A percentile compares a stretch with the other conserved stretches of the same genome.
Conservation (phyloP, 768 basidiomycete species). For the Boletus pseudopeckii region DNA sequence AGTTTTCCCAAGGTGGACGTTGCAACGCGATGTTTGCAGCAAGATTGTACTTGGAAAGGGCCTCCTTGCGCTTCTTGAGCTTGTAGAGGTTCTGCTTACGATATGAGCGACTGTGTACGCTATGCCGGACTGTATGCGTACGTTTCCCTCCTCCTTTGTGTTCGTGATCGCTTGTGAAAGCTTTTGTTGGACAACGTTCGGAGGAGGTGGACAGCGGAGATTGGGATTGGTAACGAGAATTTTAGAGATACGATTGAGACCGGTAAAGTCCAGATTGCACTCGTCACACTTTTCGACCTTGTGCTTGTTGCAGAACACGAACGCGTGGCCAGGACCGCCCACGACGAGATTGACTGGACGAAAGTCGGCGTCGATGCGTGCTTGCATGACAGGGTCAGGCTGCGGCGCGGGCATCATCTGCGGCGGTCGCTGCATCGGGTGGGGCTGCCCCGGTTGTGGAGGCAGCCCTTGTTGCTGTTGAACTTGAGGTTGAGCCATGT, state of each 20-base stretch:
- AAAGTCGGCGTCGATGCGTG: slow-evolving; percentile 74
- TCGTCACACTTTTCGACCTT: slow-evolving; percentile 68
- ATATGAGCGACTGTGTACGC: slow-evolving; percentile 7
- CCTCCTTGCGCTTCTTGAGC: slow-evolving; percentile 58
- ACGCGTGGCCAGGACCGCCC: slow-evolving; percentile 47
- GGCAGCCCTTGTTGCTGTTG: slow-evolving; percentile 49
- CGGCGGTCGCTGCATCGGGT: slow-evolving; percentile 34
- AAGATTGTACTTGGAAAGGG: slow-evolving; percentile 75
- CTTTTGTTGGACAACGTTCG: slow-evolving; percentile 70
- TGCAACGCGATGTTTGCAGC: slow-evolving; percentile 75
- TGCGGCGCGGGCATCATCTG: slow-evolving; percentile 43
- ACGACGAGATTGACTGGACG: slow-evolving; percentile 53
- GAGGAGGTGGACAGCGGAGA: slow-evolving; percentile 76
- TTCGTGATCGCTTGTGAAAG: slow-evolving; percentile 69
- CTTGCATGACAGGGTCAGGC: slow-evolving; percentile 72
- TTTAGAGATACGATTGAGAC: slow-evolving; percentile 73
- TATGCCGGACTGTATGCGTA: slow-evolving; percentile 38
- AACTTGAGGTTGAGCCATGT: slow-evolving; percentile 64
- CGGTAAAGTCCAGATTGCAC: slow-evolving; percentile 71
- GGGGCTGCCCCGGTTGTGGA: slow-evolving; percentile 32
- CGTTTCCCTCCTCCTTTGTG: slow-evolving; percentile 95
- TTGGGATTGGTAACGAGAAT: slow-evolving; percentile 66
- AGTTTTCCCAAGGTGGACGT: slow-evolving; percentile 88
- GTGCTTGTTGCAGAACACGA: slow-evolving; percentile 65
- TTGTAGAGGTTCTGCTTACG: slow-evolving; percentile 71